Conservation (phyloP, 495 filamentous ascomycete species). For the Talaromyces liani region DNA sequence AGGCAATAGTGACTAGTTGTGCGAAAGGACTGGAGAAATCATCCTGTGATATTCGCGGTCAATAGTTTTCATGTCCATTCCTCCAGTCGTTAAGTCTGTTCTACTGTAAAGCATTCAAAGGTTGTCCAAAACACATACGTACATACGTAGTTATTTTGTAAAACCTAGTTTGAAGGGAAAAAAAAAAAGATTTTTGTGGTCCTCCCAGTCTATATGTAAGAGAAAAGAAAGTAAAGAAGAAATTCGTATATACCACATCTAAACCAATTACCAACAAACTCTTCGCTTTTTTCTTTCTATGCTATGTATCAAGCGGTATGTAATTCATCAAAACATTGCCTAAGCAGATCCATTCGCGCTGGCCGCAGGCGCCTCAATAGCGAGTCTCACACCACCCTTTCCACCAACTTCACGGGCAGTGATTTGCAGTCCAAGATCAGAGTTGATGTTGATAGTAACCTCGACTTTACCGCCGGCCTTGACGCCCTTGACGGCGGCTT, state of each 20-base stretch:
- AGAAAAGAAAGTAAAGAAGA: not conserved
- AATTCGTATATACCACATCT: slow-evolving; percentile 1
- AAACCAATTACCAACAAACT: not conserved
- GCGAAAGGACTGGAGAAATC: no score
- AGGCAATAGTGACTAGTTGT: no score
- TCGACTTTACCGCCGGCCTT: slow-evolving; percentile 90
- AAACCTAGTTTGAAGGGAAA: not conserved
- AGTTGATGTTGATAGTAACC: slow-evolving; percentile 77
- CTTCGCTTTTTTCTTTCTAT: not conserved
- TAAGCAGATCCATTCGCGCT: slow-evolving; percentile 34
- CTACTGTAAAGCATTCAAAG: no score
- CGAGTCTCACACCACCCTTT: slow-evolving; percentile 76
- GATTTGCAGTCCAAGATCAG: slow-evolving; percentile 69
- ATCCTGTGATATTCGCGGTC: no score
- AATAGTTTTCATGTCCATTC: no score
- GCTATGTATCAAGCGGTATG: not conserved
- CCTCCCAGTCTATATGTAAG: not conserved
- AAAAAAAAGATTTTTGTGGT: not conserved
- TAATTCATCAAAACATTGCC: not conserved
- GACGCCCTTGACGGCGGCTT: slow-evolving; percentile 72
- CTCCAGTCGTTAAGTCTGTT: no score
- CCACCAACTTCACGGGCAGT: slow-evolving; percentile 79
- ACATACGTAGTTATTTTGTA: no score
- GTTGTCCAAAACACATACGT: no score
- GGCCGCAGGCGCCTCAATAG: slow-evolving; percentile 37